Evolutionary conservation across 345 rosid genomes (phyloP).

Genomic region (Erucastrum elatum): DNA sequence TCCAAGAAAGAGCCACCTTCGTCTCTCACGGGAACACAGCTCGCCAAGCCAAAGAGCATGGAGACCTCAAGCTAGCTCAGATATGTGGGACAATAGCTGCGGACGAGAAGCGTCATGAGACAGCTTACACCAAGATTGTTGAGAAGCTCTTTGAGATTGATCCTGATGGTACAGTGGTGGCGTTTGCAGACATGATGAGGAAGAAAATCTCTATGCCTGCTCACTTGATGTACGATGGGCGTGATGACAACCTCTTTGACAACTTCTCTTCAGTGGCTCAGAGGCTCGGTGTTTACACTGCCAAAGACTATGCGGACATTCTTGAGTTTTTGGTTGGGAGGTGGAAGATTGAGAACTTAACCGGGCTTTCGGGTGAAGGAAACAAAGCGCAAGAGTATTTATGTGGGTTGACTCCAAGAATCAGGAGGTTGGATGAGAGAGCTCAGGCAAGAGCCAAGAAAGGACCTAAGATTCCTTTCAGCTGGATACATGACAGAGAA

Average conservation of each 20-base stretch:
- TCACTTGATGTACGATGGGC: constrained; percentile 88
- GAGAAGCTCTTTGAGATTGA: constrained; percentile 88
- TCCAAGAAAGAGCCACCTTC: constrained; percentile 98
- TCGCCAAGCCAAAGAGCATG: constrained; percentile 77
- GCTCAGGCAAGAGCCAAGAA: constrained; percentile 72
- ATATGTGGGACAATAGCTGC: constrained; percentile 86
- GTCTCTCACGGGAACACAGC: constrained; percentile 98
- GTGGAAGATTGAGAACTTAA: constrained; percentile 67
- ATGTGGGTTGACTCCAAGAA: constrained; percentile 68
- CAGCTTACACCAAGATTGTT: constrained; percentile 84
- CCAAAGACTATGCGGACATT: constrained; percentile 88
- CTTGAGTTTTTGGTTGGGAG: constrained; percentile 80
- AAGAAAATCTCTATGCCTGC: constrained; percentile 97
- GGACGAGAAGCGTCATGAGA: constrained; percentile 95
- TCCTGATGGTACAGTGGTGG: constrained; percentile 70
- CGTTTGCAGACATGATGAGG: constrained; percentile 94
- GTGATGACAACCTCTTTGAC: constrained; percentile 66
- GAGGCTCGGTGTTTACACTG: constrained; percentile 85
- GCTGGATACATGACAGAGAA: constrained; percentile 76
- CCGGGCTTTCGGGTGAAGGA: constrained; percentile 77
- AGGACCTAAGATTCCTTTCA: constrained; percentile 60
- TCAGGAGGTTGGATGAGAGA: constrained; percentile 83
- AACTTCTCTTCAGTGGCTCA: constrained; percentile 84
- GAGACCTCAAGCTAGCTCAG: constrained; percentile 79
- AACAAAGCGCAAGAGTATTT: constrained; percentile 82